Evolutionary conservation across 805 yeast genomes (phyloP), one percentile per base, ranked within the genome.

Genomic region (Wickerhamiella slavikovae): DNA sequence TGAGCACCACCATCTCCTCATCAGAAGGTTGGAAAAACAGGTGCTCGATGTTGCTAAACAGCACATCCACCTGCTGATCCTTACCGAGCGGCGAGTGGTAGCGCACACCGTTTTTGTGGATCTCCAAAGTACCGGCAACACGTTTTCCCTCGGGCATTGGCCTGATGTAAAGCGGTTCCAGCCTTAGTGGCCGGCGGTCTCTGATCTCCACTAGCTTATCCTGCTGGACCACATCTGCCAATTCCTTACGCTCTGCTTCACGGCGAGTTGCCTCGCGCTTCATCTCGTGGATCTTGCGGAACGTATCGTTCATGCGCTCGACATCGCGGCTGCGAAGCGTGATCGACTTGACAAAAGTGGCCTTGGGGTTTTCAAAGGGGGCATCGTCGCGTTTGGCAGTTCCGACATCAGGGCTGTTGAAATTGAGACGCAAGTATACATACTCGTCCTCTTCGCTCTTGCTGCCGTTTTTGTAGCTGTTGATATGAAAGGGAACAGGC

Each of bases 71-170:
- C 46, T 68, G 67, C 42, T 80, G 91, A 44, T 85, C 96, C 12
- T 71, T 61, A 45, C 83, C 68, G 38, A 79, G 62, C 10, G 89
- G 73, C 2, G 92, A 74, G 48, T 79, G 92, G 52, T 83, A 89
- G 43, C 96, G 66, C 38, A 89, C 66, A 68, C 98, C 98, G 52
- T 85, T 89, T 49, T 80, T 92, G 53, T 85, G 98, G 36, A 85
- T 79, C 38, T 79, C 78, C 33, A 85, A 66, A 13, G 72, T 67
- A 20, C 96, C 95, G 10, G 95, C 85, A 17, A 75, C 71, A 52
- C 93, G 78, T 50, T 85, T 85, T n/a, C 94, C 76, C 50, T 85
- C 98, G 1, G 95, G 95, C 28, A 83, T 79, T 23, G 98, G 98
- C 49, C 96, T 72, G 29, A 83, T 75, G 48, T 73, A 80, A 2